A percentile compares a stretch with the other conserved stretches of the same genome.
phyloP scores from a whole-genome alignment of 2,329 filamentous ascomycete species.

The Epichloe coenophiala region DNA sequence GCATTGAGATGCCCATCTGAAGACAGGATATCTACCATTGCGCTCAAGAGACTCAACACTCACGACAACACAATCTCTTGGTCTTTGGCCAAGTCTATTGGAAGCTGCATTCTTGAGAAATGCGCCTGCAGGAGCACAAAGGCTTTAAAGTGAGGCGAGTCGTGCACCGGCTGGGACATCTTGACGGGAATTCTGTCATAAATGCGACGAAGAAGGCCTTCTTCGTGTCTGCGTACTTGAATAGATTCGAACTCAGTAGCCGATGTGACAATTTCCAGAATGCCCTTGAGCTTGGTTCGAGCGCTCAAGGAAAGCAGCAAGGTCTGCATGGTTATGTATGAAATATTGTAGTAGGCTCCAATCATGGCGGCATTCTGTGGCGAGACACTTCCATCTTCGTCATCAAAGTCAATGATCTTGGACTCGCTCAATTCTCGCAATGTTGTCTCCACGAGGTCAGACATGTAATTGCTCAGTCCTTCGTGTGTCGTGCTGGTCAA shows the following conservation, averaged over 20 bases:
- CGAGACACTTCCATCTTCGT: conserved; percentile 78
- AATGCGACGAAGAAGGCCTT: conserved; percentile 73
- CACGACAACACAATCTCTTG: conserved; percentile 80
- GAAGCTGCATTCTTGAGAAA: conserved; percentile 93
- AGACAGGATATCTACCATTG: conserved; percentile 86
- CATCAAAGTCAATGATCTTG: conserved; percentile 90
- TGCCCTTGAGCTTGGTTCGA: conserved; percentile 89
- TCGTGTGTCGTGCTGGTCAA: conserved; percentile 81
- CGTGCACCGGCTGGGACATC: conserved; percentile 73
- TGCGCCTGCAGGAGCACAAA: conserved; percentile 96
- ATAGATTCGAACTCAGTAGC: conserved; percentile 94
- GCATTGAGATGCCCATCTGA: conserved; percentile 94
- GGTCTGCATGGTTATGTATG: conserved; percentile 98
- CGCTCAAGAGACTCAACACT: conserved; percentile 75
- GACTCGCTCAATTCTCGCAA: conserved; percentile 82
- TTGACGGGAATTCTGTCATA: conserved; percentile 94
- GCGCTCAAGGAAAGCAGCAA: conserved; percentile 82
- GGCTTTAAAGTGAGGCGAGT: conserved; percentile 96
- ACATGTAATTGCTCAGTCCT: conserved; percentile 84
- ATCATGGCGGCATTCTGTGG: conserved; percentile 97
- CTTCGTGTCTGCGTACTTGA: conserved; percentile 87
- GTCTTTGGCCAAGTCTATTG: conserved; percentile 89
- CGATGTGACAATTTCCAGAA: conserved; percentile 91
- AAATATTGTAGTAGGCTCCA: conserved; percentile 97
- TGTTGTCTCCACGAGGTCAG: conserved; percentile 86